Base-by-base conservation (phyloP, 257 asterid genomes). In the Forsythia viridissima region DNA sequence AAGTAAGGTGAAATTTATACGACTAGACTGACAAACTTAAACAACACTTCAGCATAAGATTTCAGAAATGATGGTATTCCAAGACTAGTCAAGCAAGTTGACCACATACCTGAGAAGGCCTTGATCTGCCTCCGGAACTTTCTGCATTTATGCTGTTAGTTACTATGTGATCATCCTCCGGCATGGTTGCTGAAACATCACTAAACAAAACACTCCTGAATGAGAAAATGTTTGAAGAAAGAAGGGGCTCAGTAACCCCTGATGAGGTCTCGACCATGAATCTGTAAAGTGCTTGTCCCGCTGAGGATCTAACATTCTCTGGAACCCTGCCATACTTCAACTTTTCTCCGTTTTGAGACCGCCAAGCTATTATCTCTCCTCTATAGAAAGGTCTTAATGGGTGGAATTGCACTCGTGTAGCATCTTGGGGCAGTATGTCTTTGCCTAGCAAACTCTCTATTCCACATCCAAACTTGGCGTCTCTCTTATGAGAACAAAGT, bases 291-390 rank as follows among this genome's bases (percentile, higher is more conserved):
- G 98, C 96, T 85, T 93, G 98, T 76, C 97, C 98, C 11, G 94
- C 95, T 76, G 92, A 84, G 61, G 98, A 97, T 85, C 90, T 92
- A 51, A 93, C 96, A 84, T 94, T 85, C 84, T 91, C 96, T 36
- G 92, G 87, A 83, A 94, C 92, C 85, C 93, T 87, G 67, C 98
- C 98, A 76, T 94, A 94, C 89, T 89, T 91, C 86, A 94, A 80
- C 80, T 86, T 91, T 81, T 94, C 98, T 68, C 98, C 96, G 84
- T 86, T 91, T 46, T 88, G 90, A 66, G 89, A 87, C 83, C 97
- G 85, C 98, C 98, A 94, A 85, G 98, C 96, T 84, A 94, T 94
- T 88, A 94, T 86, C 85, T 94, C 98, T 71, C 96, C 98, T 80
- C 83, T 90, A 85, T 92, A 94, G 87, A 92, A 92, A 15, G 98